A percentile compares a stretch with the other conserved stretches of the same genome.
phyloP scores from a whole-genome alignment of 768 basidiomycete genomes.

The Mycena sanguinolenta region DNA sequence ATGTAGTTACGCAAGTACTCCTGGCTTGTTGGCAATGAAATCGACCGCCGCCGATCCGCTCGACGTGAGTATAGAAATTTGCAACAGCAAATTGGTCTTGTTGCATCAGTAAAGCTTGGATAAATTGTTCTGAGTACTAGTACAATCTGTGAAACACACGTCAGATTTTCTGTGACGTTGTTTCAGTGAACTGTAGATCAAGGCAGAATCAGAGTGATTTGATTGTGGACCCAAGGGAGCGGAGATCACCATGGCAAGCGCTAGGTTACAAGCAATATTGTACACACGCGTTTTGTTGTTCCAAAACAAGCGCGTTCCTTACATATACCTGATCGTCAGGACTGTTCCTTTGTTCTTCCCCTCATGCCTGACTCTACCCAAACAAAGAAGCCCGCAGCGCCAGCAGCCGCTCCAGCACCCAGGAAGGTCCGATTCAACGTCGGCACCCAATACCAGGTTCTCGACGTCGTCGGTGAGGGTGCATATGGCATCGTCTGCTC shows the following conservation, averaged over 20 bases:
- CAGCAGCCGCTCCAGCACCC: constrained; percentile 66
- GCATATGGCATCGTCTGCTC: constrained; percentile 97
- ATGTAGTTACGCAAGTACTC: neutral
- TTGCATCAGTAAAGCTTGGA: neutral
- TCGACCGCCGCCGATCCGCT: neutral
- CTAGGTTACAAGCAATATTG: constrained; percentile 23
- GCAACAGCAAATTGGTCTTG: neutral
- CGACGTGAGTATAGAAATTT: neutral
- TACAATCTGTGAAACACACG: neutral
- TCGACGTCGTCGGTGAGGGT: constrained; percentile 91
- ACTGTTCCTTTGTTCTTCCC: constrained; percentile 11
- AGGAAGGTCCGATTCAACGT: constrained; percentile 93
- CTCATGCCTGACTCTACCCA: constrained; percentile 38
- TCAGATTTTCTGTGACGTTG: constrained; percentile 11
- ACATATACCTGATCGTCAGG: constrained; percentile 24
- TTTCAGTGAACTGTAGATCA: constrained; percentile 22
- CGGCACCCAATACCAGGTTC: constrained; percentile 85
- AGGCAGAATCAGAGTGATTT: constrained; percentile 15
- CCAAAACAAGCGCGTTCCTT: constrained; percentile 28
- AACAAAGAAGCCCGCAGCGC: constrained; percentile 54
- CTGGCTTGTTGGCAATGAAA: too few relatives aligned
- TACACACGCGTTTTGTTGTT: constrained; percentile 32
- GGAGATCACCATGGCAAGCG: constrained; percentile 26
- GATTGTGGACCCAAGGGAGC: constrained; percentile 17
- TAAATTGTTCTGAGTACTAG: neutral